Evolutionary conservation across 1,284 basidiomycete genomes (phyloP).

Genomic region (Peniophora sp.): DNA sequence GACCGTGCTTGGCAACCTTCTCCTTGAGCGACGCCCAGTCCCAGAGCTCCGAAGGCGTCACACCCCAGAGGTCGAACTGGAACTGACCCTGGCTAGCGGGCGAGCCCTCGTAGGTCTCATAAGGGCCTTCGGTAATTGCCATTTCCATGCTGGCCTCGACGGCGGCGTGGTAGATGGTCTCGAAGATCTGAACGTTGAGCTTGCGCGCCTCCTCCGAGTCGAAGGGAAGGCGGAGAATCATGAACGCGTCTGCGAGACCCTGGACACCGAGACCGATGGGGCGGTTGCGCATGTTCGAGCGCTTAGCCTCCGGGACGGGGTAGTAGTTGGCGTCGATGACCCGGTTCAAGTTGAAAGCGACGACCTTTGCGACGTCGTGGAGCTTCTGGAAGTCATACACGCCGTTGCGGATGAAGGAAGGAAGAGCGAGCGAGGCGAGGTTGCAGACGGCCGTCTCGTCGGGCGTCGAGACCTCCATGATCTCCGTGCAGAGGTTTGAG

Average conservation of each 20-base stretch:
- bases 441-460: constrained; percentile 99
- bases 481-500: constrained; percentile 98
- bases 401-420: constrained; percentile 73
- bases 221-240: constrained; percentile 95
- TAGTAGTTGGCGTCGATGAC: constrained; percentile 96
- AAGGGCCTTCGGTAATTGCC: constrained; percentile 77
- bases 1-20: constrained; percentile 80
- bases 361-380: constrained; percentile 91
- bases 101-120: constrained; percentile 89
- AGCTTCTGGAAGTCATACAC: constrained; percentile 91
- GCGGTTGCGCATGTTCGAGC: constrained; percentile 96
- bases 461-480: constrained; percentile 96
- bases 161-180: constrained; percentile 97
- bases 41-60: constrained; percentile 91
- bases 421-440: constrained; percentile 94
- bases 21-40: constrained; percentile 89
- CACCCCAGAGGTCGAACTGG: constrained; percentile 95
- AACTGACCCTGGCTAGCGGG: constrained; percentile 86
- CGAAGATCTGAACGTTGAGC: constrained; percentile 95
- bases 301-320: constrained; percentile 85
- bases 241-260: constrained; percentile 97
- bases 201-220: constrained; percentile 84
- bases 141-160: constrained; percentile 91
- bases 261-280: constrained; percentile 98
- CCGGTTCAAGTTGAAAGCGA: constrained; percentile 89